phyloP scores from a whole-genome alignment of 83 land plant genomes.

The Picea abies region DNA sequence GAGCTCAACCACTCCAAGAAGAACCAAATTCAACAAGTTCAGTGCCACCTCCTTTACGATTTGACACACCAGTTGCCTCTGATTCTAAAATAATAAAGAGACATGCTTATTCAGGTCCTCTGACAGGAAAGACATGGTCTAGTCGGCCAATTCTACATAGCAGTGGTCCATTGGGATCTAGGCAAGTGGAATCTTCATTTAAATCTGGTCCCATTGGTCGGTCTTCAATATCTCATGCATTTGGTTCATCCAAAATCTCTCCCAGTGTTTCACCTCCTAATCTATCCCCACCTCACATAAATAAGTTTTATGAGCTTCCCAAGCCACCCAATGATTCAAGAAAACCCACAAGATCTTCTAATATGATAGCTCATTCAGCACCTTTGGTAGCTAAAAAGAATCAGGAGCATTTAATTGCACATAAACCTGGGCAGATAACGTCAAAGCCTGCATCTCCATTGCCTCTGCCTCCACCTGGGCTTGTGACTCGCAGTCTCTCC shows the following conservation, averaged over 20 bases:
- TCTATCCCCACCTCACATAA: slow-evolving; percentile 54
- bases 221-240: slow-evolving; percentile 21
- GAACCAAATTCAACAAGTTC: slow-evolving; percentile 13
- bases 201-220: slow-evolving; percentile 22
- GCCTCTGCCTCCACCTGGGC: slow-evolving; percentile 55
- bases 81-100: slow-evolving; percentile 43
- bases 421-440: slow-evolving; percentile 1
- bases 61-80: slow-evolving; percentile 28
- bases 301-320: slow-evolving; percentile 73
- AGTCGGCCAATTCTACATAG: slow-evolving; percentile 24
- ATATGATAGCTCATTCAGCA: slow-evolving; percentile 47
- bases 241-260: slow-evolving; percentile 36
- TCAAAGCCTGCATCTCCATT: slow-evolving; percentile 46
- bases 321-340: slow-evolving; percentile 46
- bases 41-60: slow-evolving; percentile 33
- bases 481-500: slow-evolving; percentile 47
- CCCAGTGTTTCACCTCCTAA: slow-evolving; percentile 42
- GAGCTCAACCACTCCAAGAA: slow-evolving; percentile 16
- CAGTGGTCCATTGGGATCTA: slow-evolving; percentile 35
- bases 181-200: slow-evolving; percentile 20
- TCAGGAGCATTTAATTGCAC: slow-evolving; percentile 22
- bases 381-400: slow-evolving; percentile 16
- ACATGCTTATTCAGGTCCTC: slow-evolving; percentile 58
- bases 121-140: slow-evolving; percentile 41
- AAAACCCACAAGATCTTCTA: slow-evolving; percentile 19